Evolutionary conservation across 225 moss, liverwort and hornwort species (phyloP).

Genomic region (Physcomitrium patens): DNA sequence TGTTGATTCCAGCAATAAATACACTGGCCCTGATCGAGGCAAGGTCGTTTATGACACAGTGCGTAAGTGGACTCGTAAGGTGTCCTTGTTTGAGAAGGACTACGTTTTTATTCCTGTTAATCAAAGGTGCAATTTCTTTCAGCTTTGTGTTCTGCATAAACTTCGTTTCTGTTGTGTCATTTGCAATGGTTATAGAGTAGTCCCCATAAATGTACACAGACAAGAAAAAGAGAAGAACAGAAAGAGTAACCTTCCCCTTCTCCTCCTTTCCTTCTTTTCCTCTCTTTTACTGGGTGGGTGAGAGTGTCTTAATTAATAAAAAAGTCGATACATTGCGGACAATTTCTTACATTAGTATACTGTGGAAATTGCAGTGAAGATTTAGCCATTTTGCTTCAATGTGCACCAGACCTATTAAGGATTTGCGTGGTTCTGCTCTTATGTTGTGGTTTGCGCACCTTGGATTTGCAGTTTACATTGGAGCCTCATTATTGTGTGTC

Average conservation of each 20-base stretch:
- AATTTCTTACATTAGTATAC: not conserved
- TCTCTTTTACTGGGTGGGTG: too few species aligned
- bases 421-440: not conserved
- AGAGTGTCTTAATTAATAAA: too few species aligned
- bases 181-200: not conserved
- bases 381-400: not conserved
- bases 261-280: too few species aligned
- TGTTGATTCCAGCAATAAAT: slow-evolving; percentile 17
- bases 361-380: not conserved
- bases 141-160: not conserved
- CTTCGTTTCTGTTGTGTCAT: not conserved
- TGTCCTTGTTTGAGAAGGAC: slow-evolving; percentile 34
- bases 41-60: slow-evolving; percentile 26
- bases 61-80: slow-evolving; percentile 28
- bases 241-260: too few species aligned
- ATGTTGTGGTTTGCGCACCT: not conserved
- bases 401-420: not conserved
- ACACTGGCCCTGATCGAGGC: not conserved
- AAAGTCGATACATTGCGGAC: too few species aligned
- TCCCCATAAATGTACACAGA: too few species aligned
- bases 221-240: too few species aligned
- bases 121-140: slow-evolving; percentile 26
- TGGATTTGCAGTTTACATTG: slow-evolving; percentile 33
- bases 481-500: slow-evolving; percentile 37
- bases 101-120: slow-evolving; percentile 36